Base-by-base conservation (phyloP, 768 basidiomycete species). In the Lepiota venenata region DNA sequence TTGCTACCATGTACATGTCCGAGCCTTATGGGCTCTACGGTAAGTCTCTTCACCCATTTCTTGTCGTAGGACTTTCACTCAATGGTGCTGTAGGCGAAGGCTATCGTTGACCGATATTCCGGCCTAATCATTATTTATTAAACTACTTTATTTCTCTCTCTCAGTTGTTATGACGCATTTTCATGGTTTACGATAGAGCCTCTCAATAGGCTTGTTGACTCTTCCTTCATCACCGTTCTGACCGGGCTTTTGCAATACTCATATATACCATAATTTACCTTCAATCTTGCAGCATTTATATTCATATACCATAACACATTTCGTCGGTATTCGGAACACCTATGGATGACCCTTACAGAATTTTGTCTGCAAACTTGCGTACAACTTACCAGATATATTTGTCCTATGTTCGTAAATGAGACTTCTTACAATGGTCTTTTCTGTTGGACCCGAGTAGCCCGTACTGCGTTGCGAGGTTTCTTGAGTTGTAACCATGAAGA, bases 1-100 rank as follows among this genome's bases (percentile, higher is more conserved):
- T 54, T 16, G 22, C 52, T 18, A 47, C 41, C 22, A 55, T 66
- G 44, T 69, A 68, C 48, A 47, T 62, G 14, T 48, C 64, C n/a
- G 66, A 64, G 51, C 58, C 60, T 35, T 68, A 68, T 61, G 60
- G 55, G 29, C 14, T 61, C 22, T 68, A 66, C 58, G 62, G 67
- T 68, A 35, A 60, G 61, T 52, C 35, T 18, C 22, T 43, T 22
- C 35, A 2, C 54, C 1, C 18, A 32, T 39, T 9, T 25, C 37
- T n/a, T 27, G 32, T n/a, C 22, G 6, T 10, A 12, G n/a, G 8
- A 11, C 25, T 8, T 21, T 37, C 9, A 2, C 44, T 54, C 16
- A 47, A 10, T 9, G 8, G 8, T 9, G 32, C 8, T 37, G 9
- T 35, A 35, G 35, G 21, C 32, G 21, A 47, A 47, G 25, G 32